Percentiles rank a stretch among this genome's conserved stretches.
These are phyloP conservation scores for Phytopythium sindhum DNA, from an alignment of 352 stramenopile genomes.

Conservation along the genomic window DNA sequence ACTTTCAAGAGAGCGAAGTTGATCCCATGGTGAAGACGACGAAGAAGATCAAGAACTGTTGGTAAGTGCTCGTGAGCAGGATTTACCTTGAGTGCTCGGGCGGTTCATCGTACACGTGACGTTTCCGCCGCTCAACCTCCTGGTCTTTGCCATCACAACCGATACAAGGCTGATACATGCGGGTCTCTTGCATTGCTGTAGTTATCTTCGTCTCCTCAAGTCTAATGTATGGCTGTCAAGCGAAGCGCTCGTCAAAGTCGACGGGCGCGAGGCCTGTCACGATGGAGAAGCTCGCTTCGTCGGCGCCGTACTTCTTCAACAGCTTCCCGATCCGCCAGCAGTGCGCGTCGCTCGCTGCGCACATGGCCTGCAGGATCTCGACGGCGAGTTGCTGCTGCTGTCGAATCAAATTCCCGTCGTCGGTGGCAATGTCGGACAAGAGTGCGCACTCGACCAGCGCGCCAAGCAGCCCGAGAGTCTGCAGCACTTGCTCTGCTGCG, in stretches of 20 bases:
- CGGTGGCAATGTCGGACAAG: background rate
- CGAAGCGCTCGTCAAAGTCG: constrained; percentile 1
- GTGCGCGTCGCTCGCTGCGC: constrained; percentile 13
- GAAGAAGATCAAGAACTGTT: too few species aligned
- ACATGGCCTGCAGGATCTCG: constrained; percentile 2
- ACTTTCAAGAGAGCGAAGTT: too few species aligned
- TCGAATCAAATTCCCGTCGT: background rate
- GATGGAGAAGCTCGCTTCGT: constrained; percentile 14
- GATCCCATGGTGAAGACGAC: too few species aligned
- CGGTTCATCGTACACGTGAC: too few species aligned
- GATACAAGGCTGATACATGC: too few species aligned
- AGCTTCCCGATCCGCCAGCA: constrained; percentile 31
- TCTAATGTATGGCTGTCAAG: background rate
- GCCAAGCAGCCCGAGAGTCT: constrained; percentile 52
- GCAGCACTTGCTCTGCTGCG: constrained; percentile 31
- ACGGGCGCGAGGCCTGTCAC: background rate
- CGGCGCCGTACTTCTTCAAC: constrained; percentile 22
- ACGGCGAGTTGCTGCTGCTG: background rate
- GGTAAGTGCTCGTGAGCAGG: too few species aligned
- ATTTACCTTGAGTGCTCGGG: too few species aligned
- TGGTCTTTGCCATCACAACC: too few species aligned
- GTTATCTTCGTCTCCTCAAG: background rate
- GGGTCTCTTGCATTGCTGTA: background rate
- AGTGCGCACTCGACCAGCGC: constrained; percentile 16
- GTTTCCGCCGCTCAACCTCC: too few species aligned